These are phyloP conservation scores for Uronychia binucleata DNA, from an alignment of 73 alveolate genomes.

Conservation along the genomic window DNA sequence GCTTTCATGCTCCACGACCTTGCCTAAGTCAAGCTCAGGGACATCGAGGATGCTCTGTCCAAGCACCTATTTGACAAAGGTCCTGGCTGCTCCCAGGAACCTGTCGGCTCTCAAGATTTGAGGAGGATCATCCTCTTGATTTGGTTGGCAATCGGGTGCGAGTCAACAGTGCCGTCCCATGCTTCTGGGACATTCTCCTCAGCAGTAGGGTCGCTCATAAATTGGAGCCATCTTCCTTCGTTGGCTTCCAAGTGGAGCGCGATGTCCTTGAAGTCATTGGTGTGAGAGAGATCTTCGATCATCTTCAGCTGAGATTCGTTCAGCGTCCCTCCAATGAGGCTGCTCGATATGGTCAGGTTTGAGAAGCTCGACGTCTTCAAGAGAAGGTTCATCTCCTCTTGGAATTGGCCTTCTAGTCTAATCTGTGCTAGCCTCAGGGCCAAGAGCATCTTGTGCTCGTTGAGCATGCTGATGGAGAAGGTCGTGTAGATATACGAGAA, in stretches of 20 bases:
- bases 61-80: conserved; percentile 73
- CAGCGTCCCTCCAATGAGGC: conserved; percentile 74
- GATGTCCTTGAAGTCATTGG: conserved; percentile 71
- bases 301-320: conserved; percentile 76
- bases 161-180: conserved; percentile 39
- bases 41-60: conserved; percentile 80
- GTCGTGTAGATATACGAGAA: conserved; percentile 84
- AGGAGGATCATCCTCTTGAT: conserved; percentile 69
- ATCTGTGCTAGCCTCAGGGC: conserved; percentile 96
- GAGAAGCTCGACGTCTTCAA: conserved; percentile 70
- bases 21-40: conserved; percentile 82
- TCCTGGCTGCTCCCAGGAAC: conserved; percentile 76
- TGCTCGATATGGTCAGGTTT: conserved; percentile 53
- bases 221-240: conserved; percentile 80
- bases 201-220: conserved; percentile 85
- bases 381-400: conserved; percentile 75
- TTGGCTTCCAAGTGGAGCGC: conserved; percentile 70
- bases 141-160: conserved; percentile 43
- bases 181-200: conserved; percentile 88
- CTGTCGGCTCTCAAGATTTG: conserved; percentile 92
- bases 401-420: conserved; percentile 84
- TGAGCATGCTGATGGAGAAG: conserved; percentile 90
- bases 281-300: conserved; percentile 74
- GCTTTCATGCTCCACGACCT: conserved; percentile 90
- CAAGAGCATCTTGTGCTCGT: conserved; percentile 79